Percentiles rank a stretch among this genome's conserved stretches.
Evolutionary conservation across 306 rosid species (phyloP).

Genomic region (Urtica urens): DNA sequence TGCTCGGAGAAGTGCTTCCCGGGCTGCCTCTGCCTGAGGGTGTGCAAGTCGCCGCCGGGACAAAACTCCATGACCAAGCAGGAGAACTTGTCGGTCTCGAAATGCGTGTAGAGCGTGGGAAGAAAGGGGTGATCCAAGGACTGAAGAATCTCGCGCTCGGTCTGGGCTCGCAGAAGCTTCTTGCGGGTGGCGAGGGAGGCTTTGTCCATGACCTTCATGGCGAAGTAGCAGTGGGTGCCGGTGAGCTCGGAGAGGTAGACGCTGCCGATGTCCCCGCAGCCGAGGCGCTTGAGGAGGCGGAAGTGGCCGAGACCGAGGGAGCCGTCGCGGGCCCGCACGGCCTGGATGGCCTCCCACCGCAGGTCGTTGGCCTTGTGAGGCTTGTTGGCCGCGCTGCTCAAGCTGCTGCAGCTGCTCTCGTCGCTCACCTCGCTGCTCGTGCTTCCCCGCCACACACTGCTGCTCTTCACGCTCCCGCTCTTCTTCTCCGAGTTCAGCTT

Average conservation of each 20-base stretch:
- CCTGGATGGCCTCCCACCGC: constrained; percentile 98
- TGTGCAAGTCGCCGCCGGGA: constrained; percentile 98
- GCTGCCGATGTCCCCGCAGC: constrained; percentile 98
- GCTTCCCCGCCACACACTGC: constrained; percentile 92
- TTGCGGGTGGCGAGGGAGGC: constrained; percentile 86
- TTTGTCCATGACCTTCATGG: constrained; percentile 99
- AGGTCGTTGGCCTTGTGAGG: constrained; percentile 99
- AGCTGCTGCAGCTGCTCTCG: constrained; percentile 94
- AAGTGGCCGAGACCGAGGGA: constrained; percentile 76
- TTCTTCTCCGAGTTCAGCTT: constrained; percentile 60
- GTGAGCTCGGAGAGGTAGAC: constrained; percentile 92
- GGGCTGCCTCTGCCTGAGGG: constrained; percentile 91
- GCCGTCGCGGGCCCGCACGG: constrained; percentile 71
- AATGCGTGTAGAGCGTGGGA: constrained; percentile 89
- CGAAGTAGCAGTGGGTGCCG: constrained; percentile 91
- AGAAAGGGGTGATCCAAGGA: constrained; percentile 96
- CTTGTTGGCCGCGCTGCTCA: constrained; percentile 77
- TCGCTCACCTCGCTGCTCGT: constrained; percentile 96
- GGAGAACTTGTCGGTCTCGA: constrained; percentile 94
- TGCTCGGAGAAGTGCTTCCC: constrained; percentile 98
- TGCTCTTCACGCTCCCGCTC: constrained; percentile 89
- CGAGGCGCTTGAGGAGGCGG: constrained; percentile 82
- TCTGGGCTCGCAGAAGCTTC: constrained; percentile 95
- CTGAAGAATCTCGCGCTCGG: constrained; percentile 89
- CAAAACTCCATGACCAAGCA: constrained; percentile 99